Evolutionary conservation across 768 basidiomycete species (phyloP).

Genomic region (Jaapia argillacea): DNA sequence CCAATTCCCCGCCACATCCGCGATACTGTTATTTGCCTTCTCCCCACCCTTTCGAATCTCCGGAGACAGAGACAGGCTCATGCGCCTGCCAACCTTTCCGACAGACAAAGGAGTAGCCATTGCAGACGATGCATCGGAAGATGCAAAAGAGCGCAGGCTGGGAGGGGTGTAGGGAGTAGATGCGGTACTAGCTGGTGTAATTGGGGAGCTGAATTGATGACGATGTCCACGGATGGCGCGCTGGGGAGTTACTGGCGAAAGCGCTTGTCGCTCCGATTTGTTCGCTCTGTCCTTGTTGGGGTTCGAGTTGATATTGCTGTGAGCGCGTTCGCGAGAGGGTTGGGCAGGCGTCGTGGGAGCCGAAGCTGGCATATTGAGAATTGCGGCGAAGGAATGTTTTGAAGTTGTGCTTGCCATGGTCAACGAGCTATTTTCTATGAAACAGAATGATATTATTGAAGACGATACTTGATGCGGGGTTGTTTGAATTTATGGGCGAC

Average conservation of each 20-base stretch:
- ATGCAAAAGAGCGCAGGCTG: slow-evolving; percentile 53
- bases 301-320: too few species aligned
- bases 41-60: slow-evolving; percentile 23
- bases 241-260: slow-evolving; percentile 53
- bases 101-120: slow-evolving; percentile 52
- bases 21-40: slow-evolving; percentile 36
- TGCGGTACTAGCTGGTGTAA: slow-evolving; percentile 41
- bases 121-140: slow-evolving; percentile 36
- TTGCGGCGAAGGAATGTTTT: not conserved
- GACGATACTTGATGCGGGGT: too few species aligned
- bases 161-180: slow-evolving; percentile 61
- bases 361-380: not conserved
- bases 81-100: slow-evolving; percentile 27
- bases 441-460: too few species aligned
- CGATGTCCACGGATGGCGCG: slow-evolving; percentile 38
- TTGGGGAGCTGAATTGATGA: slow-evolving; percentile 38
- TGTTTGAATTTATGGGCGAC: too few species aligned
- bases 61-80: slow-evolving; percentile 32
- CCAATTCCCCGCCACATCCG: slow-evolving; percentile 63
- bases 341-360: not conserved
- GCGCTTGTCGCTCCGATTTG: not conserved
- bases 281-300: too few species aligned
- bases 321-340: not conserved
- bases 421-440: too few species aligned
- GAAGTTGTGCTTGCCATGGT: not conserved